Evolutionary conservation across 2,329 filamentous ascomycete genomes (phyloP), one percentile per base, ranked within the genome.

Genomic region (Beauveria pseudobassiana): DNA sequence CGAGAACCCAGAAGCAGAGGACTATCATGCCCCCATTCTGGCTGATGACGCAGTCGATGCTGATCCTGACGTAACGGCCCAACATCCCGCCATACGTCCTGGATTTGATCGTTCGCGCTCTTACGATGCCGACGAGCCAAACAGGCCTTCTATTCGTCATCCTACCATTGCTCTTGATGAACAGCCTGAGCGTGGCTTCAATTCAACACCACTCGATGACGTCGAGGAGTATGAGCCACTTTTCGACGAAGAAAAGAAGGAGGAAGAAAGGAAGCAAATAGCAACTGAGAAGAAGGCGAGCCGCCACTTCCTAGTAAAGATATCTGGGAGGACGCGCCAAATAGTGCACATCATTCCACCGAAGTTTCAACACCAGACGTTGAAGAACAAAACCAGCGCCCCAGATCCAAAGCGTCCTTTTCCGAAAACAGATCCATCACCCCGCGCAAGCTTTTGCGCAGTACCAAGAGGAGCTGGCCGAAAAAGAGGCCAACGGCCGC

Each of bases 251-350:
- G 89, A 93, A 18, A 81, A 83, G 3, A 83, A 85, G 61, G 77
- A 81, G 59, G 76, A 81, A 28, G 66, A 71, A 22, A 63, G 76
- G 62, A 72, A 76, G 20, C 71, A 72, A 38, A 69, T 72, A 9
- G 71, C 73, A 48, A 71, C 72, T 26, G 77, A 80, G 56, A 80
- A 81, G 65, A 80, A 85, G 65, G 77, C 82, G 64, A 84, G 85
- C 65, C 88, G 88, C 63, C 75, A 83, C 64, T 99, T 99, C 75
- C 95, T 1, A 97, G 93, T 73, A 89, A 93, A 72, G 95, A 99
- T 72, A 85, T 98, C 46, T 99, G 95, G 95, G 95, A 99, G 77
- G 96, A 99, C 73, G 88, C 91, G 0, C 95, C 96, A 4, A 89
- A 87, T 70, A 96, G 92, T 74, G 80, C 91, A 58, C 87, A 95